phyloP scores from a whole-genome alignment of 2,329 filamentous ascomycete species.

The Botrytis galanthina region DNA sequence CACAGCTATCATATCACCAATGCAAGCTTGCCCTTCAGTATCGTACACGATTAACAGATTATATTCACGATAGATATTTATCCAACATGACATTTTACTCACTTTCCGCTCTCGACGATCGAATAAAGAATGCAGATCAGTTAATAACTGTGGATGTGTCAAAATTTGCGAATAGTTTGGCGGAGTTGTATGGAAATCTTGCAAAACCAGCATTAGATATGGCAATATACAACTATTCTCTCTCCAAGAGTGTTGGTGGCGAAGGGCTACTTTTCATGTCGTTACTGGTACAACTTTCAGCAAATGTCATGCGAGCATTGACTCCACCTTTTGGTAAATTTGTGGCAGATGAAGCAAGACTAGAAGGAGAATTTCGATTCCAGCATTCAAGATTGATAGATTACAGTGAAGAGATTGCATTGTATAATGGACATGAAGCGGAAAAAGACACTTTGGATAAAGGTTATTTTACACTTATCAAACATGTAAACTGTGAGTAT shows the following conservation, averaged over 20 bases:
- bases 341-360: slow-evolving; percentile 88
- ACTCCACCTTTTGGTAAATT: slow-evolving; percentile 97
- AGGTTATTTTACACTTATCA: slow-evolving; percentile 98
- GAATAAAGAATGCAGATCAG: slow-evolving; percentile 98
- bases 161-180: slow-evolving; percentile 92
- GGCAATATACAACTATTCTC: slow-evolving; percentile 92
- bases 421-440: slow-evolving; percentile 87
- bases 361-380: slow-evolving; percentile 96
- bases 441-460: slow-evolving; percentile 97
- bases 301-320: slow-evolving; percentile 84
- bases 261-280: slow-evolving; percentile 97
- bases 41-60: slow-evolving; percentile 85
- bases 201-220: slow-evolving; percentile 95
- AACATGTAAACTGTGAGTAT: slow-evolving; percentile 74
- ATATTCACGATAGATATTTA: slow-evolving; percentile 93
- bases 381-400: slow-evolving; percentile 94
- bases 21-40: slow-evolving; percentile 92
- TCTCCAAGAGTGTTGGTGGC: slow-evolving; percentile 92
- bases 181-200: slow-evolving; percentile 92
- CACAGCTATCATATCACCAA: slow-evolving; percentile 89
- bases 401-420: slow-evolving; percentile 89
- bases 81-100: slow-evolving; percentile 98
- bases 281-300: slow-evolving; percentile 86
- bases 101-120: slow-evolving; percentile 89
- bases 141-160: slow-evolving; percentile 95